A percentile compares a stretch with the other conserved stretches of the same genome.
These are phyloP conservation scores for Xylaria sp. DNA, from an alignment of 2,329 filamentous ascomycete species.

Conservation along the genomic window DNA sequence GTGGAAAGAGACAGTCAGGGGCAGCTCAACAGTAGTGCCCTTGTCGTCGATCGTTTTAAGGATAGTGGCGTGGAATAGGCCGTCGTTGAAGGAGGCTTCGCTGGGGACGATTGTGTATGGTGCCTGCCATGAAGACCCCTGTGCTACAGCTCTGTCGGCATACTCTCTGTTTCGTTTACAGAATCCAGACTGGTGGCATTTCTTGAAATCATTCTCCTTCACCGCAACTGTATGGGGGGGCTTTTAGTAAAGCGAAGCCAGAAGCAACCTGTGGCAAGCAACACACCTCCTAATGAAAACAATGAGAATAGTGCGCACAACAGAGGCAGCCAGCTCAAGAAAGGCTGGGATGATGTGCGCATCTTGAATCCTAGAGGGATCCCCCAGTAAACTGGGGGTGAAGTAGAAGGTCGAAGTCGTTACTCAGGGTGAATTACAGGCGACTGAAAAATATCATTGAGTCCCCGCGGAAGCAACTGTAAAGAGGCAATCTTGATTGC, in stretches of 20 bases:
- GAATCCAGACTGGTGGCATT: slow-evolving; percentile 93
- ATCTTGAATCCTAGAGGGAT: slow-evolving; percentile 48
- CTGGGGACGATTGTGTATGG: slow-evolving; percentile 79
- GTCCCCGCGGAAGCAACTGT: background rate
- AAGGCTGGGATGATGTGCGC: slow-evolving; percentile 57
- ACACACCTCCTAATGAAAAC: slow-evolving; percentile 68
- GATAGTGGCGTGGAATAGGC: slow-evolving; percentile 79
- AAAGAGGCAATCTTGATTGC: background rate
- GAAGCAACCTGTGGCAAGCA: background rate
- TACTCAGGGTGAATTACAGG: slow-evolving; percentile 31
- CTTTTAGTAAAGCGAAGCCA: slow-evolving; percentile 1
- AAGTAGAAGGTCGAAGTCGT: slow-evolving; percentile 37
- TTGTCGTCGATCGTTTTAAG: slow-evolving; percentile 74
- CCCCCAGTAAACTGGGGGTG: slow-evolving; percentile 32
- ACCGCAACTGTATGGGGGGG: slow-evolving; percentile 67
- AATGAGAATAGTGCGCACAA: slow-evolving; percentile 67
- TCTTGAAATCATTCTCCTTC: slow-evolving; percentile 98
- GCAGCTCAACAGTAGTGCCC: slow-evolving; percentile 75
- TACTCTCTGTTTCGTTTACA: slow-evolving; percentile 93
- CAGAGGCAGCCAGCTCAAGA: slow-evolving; percentile 68
- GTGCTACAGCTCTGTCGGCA: slow-evolving; percentile 74
- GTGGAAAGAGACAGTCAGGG: slow-evolving; percentile 85
- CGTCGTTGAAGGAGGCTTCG: slow-evolving; percentile 77
- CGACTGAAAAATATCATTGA: slow-evolving; percentile 19
- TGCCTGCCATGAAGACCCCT: slow-evolving; percentile 72